These are phyloP conservation scores for Stipa capillata DNA, from an alignment of 176 grass and related monocot genomes.

Conservation along the genomic window DNA sequence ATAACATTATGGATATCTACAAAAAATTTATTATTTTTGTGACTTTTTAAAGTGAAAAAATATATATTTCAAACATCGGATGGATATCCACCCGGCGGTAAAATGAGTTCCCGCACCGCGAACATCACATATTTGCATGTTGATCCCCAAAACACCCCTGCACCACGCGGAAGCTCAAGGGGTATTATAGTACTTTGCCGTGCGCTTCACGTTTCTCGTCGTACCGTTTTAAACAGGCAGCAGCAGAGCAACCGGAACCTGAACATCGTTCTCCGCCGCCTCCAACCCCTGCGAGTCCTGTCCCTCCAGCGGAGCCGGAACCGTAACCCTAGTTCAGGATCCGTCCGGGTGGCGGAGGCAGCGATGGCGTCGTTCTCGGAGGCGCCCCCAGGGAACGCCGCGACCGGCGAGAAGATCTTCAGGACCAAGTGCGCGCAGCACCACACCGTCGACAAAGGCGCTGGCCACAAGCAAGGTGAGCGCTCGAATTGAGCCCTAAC, in stretches of 20 bases:
- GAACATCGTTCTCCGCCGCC: neutral
- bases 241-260: no score
- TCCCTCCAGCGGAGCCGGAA: neutral
- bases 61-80: no score
- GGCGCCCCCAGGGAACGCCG: conserved; percentile 21
- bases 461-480: conserved; percentile 87
- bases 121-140: no score
- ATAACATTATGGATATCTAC: no score
- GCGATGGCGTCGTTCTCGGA: conserved; percentile 33
- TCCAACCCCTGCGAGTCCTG: neutral
- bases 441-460: conserved; percentile 84
- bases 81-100: no score
- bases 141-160: no score
- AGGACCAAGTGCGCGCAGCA: conserved; percentile 95
- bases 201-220: neutral
- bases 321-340: neutral
- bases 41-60: no score
- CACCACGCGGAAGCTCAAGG: neutral
- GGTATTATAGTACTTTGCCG: neutral
- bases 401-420: conserved; percentile 66
- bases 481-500: neutral
- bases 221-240: neutral
- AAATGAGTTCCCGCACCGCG: no score
- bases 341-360: neutral
- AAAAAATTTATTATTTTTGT: no score